phyloP scores from a whole-genome alignment of 2,329 filamentous ascomycete species.

The Botrytis pseudocinerea region DNA sequence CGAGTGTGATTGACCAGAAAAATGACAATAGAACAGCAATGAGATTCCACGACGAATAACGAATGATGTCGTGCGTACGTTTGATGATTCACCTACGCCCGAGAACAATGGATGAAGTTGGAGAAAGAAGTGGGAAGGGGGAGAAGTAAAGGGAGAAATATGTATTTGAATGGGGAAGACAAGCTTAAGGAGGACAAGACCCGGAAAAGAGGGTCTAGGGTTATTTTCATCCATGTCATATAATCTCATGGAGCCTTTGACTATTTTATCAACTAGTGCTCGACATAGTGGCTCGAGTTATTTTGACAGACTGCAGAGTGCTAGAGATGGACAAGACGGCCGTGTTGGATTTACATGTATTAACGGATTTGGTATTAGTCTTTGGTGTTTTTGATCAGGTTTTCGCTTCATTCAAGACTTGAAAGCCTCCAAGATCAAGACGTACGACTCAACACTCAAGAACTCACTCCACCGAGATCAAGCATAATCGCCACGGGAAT shows the following conservation, averaged over 20 bases:
- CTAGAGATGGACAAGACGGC: background rate
- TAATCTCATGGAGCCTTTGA: background rate
- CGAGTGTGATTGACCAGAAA: background rate
- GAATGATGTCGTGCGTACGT: constrained; percentile 2
- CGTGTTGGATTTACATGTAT: background rate
- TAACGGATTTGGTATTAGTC: background rate
- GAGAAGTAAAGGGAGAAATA: background rate
- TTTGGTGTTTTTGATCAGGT: no score
- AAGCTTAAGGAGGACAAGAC: background rate
- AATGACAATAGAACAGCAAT: background rate
- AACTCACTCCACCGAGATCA: background rate
- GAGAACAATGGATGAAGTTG: background rate
- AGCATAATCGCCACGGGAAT: background rate
- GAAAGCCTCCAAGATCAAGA: no score
- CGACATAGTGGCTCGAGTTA: background rate
- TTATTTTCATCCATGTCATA: background rate
- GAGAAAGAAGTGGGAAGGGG: background rate
- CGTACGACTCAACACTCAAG: background rate
- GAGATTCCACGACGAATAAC: background rate
- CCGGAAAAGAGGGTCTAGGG: background rate
- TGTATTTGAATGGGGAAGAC: constrained; percentile 5
- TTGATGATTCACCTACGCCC: background rate
- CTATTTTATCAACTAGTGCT: background rate
- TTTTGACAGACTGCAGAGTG: background rate
- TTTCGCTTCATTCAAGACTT: background rate